phyloP scores from a whole-genome alignment of 257 asterid species.

The Capsicum baccatum region DNA sequence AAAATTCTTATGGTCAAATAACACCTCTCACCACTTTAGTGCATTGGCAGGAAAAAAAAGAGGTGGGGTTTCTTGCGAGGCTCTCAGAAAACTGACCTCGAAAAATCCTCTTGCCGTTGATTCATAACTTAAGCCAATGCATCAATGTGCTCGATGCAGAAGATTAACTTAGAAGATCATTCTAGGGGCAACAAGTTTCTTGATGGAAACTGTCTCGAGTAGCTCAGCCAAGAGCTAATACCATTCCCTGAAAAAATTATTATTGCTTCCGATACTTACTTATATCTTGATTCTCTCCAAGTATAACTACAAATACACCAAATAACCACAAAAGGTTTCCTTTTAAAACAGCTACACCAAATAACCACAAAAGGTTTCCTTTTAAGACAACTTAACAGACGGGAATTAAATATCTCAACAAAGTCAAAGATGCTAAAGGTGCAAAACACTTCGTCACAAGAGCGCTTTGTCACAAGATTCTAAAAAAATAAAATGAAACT shows the following conservation, averaged over 20 bases:
- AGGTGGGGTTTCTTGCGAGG: not conserved
- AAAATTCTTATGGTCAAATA: too few relatives aligned
- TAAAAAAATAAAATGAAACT: too few relatives aligned
- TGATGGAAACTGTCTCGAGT: conserved; percentile 31
- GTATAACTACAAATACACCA: conserved; percentile 22
- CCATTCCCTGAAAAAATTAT: conserved; percentile 38
- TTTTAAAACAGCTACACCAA: conserved; percentile 26
- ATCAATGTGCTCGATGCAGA: conserved; percentile 30
- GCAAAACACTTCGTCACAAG: not conserved
- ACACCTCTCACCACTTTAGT: too few relatives aligned
- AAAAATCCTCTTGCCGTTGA: conserved; percentile 61
- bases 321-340: not conserved
- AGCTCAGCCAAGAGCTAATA: conserved; percentile 29
- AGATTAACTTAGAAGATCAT: conserved; percentile 29
- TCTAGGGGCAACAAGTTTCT: conserved; percentile 25
- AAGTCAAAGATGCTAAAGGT: not conserved
- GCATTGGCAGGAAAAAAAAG: not conserved
- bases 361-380: not conserved
- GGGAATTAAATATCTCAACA: not conserved
- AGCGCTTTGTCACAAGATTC: not conserved
- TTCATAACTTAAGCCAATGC: conserved; percentile 62
- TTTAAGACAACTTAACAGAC: conserved; percentile 32
- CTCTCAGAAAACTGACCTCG: conserved; percentile 62
- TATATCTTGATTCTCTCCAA: not conserved
- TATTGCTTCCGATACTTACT: not conserved